phyloP scores from a whole-genome alignment of 306 rosid species.

The Vigna unguiculata region DNA sequence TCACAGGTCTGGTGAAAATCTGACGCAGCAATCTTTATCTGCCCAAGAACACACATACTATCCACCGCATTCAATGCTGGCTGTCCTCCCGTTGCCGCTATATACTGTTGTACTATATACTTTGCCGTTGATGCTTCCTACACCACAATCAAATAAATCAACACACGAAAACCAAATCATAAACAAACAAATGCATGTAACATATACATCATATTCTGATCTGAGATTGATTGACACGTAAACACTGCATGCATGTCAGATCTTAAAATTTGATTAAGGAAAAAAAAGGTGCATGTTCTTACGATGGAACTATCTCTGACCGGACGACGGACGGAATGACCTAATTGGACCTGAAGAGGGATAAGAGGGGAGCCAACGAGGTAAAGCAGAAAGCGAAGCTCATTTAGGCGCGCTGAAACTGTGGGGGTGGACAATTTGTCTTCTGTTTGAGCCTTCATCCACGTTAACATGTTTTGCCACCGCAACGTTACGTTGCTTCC shows the following conservation, averaged over 20 bases:
- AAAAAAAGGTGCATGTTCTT: constrained; percentile 27
- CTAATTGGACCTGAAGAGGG: constrained; percentile 93
- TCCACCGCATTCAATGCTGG: constrained; percentile 76
- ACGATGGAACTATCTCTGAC: constrained; percentile 88
- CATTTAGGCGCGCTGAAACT: constrained; percentile 71
- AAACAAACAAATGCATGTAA: not conserved
- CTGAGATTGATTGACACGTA: no score
- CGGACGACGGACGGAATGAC: constrained; percentile 80
- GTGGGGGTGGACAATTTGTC: constrained; percentile 74
- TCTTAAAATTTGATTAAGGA: not conserved
- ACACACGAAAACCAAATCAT: not conserved
- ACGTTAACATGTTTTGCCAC: constrained; percentile 83
- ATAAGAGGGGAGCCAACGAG: constrained; percentile 97
- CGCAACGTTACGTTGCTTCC: constrained; percentile 69
- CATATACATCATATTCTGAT: not conserved
- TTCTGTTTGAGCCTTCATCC: constrained; percentile 90
- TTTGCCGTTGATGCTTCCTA: constrained; percentile 98
- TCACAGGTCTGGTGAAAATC: constrained; percentile 72
- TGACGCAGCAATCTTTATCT: constrained; percentile 75
- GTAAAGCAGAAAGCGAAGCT: constrained; percentile 83
- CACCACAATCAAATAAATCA: not conserved
- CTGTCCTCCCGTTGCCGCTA: constrained; percentile 94
- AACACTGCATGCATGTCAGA: not conserved
- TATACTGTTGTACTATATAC: constrained; percentile 90
- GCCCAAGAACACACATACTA: constrained; percentile 90